phyloP scores from a whole-genome alignment of 108 stramenopile genomes.

The Cyclotella cryptica region DNA sequence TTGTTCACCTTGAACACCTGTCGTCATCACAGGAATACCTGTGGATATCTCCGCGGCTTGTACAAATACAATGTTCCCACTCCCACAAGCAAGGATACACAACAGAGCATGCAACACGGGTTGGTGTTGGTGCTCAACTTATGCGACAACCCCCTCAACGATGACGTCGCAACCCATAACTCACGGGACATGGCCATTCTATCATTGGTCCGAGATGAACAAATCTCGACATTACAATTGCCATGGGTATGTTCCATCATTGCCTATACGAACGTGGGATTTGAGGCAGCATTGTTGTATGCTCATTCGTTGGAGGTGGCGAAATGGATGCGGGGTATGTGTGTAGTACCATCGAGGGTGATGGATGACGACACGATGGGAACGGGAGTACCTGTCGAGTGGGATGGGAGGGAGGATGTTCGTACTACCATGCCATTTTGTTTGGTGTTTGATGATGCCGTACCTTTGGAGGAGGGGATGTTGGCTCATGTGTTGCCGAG shows the following conservation, averaged over 20 bases:
- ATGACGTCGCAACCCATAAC: background rate
- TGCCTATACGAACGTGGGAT: constrained; percentile 37
- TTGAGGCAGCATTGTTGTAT: constrained; percentile 48
- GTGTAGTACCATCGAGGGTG: background rate
- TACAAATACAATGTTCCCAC: constrained; percentile 52
- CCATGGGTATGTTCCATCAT: constrained; percentile 57
- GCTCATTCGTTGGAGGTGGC: constrained; percentile 43
- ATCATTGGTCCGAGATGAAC: constrained; percentile 36
- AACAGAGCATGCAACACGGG: constrained; percentile 40
- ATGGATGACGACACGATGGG: background rate
- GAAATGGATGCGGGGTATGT: constrained; percentile 21
- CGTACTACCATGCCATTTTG: constrained; percentile 41
- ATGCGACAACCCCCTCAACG: constrained; percentile 8
- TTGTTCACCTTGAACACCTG: constrained; percentile 15
- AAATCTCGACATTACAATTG: constrained; percentile 46
- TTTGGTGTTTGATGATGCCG: constrained; percentile 53
- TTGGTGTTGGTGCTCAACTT: constrained; percentile 34
- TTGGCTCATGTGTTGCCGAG: constrained; percentile 42
- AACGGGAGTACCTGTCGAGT: too few species aligned
- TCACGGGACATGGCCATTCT: constrained; percentile 31
- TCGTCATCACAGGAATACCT: constrained; percentile 19
- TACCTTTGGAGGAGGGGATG: constrained; percentile 33
- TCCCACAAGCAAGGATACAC: constrained; percentile 35
- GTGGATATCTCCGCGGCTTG: constrained; percentile 49
- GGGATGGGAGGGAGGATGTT: background rate